These are phyloP conservation scores for Mortierella sp. DNA, from an alignment of 371 early-diverging fungal genomes.

Conservation along the genomic window DNA sequence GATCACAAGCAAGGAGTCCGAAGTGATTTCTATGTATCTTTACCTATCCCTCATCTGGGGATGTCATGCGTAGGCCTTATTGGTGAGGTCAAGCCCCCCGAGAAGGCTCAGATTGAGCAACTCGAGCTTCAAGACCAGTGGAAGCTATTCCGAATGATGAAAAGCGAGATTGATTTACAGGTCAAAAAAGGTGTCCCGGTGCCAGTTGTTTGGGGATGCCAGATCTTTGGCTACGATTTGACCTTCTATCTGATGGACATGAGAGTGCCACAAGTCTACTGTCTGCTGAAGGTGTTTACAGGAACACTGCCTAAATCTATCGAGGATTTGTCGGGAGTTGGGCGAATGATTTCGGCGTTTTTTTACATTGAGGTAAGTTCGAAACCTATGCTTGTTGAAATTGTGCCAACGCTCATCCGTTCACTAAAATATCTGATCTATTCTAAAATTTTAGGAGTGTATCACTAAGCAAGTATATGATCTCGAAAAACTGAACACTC, in stretches of 20 bases:
- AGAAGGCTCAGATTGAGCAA: slow-evolving; percentile 8
- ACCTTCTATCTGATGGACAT: slow-evolving; percentile 14
- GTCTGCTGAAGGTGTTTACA: slow-evolving; percentile 15
- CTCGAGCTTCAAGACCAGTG: slow-evolving; percentile 11
- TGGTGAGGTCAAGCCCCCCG: slow-evolving; percentile 12
- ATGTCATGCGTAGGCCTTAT: slow-evolving; percentile 7
- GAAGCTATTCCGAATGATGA: slow-evolving; percentile 12
- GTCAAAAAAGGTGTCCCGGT: background rate
- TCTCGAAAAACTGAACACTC: too few relatives aligned
- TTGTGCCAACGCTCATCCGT: too few relatives aligned
- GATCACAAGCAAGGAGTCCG: slow-evolving; percentile 9
- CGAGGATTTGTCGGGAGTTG: slow-evolving; percentile 14
- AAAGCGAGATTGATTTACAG: slow-evolving; percentile 10
- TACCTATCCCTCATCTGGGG: background rate
- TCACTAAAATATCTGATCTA: too few relatives aligned
- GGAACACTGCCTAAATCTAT: slow-evolving; percentile 14
- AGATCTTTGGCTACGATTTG: slow-evolving; percentile 17
- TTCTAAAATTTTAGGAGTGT: too few relatives aligned
- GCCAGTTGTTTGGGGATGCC: slow-evolving; percentile 1
- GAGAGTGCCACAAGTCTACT: slow-evolving; percentile 15
- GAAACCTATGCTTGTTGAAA: too few relatives aligned
- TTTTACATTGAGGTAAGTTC: slow-evolving; percentile 14
- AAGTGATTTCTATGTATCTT: slow-evolving; percentile 7
- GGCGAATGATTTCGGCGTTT: slow-evolving; percentile 12
- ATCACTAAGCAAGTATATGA: too few relatives aligned